Conservation (phyloP, 2,329 filamentous ascomycete genomes). For the Calonectria pseudoturangicola region DNA sequence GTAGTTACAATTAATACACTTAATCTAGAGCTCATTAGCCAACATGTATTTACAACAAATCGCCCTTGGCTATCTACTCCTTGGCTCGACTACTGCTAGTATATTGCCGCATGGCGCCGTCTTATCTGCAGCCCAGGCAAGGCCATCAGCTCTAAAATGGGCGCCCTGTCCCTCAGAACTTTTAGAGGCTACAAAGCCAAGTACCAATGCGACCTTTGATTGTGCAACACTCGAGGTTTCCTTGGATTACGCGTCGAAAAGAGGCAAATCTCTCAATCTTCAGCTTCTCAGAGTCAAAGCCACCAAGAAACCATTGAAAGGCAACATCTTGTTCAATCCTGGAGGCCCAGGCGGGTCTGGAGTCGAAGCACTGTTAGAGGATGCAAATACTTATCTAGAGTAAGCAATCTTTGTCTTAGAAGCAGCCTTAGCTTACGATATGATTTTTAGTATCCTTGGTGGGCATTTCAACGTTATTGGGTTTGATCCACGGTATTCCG, state of each 20-base stretch:
- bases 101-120: neutral
- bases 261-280: neutral
- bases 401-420: neutral
- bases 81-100: neutral
- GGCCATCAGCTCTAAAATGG: neutral
- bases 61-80: neutral
- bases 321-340: slow-evolving; percentile 5
- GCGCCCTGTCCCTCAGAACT: neutral
- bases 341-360: neutral
- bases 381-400: neutral
- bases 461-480: slow-evolving; percentile 16
- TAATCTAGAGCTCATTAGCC: neutral
- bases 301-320: slow-evolving; percentile 7
- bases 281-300: slow-evolving; percentile 6
- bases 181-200: neutral
- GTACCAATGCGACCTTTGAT: slow-evolving; percentile 1
- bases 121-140: neutral
- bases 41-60: neutral
- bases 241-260: slow-evolving; percentile 5
- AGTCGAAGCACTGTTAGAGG: neutral
- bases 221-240: neutral
- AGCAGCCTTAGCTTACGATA: neutral
- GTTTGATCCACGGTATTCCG: slow-evolving; percentile 15
- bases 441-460: neutral
- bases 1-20: neutral